Evolutionary conservation across 352 stramenopile genomes (phyloP).

Genomic region (Phytophthora pisi): DNA sequence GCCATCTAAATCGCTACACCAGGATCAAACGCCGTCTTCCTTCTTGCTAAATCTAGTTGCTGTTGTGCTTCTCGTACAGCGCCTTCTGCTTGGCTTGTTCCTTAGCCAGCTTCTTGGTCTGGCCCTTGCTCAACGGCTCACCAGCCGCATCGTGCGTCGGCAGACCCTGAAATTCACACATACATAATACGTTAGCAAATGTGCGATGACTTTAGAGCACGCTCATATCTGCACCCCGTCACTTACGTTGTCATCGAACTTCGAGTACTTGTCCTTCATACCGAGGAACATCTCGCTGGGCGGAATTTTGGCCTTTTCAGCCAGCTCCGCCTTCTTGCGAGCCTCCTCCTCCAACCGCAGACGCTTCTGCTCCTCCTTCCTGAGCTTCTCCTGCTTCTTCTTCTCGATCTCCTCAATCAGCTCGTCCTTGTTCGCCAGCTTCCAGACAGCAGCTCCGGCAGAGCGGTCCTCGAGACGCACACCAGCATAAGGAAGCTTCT

Average conservation of each 20-base stretch:
- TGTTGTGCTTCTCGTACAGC: conserved; percentile 82
- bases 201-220: not conserved
- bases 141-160: conserved; percentile 94
- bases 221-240: not conserved
- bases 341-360: conserved; percentile 73
- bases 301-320: conserved; percentile 90
- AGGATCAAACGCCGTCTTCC: not conserved
- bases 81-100: conserved; percentile 96
- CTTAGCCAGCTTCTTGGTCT: conserved; percentile 98
- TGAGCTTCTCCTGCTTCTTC: conserved; percentile 78
- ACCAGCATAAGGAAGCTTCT: conserved; percentile 87
- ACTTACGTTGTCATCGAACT: conserved; percentile 90
- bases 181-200: conserved; percentile 11
- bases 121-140: conserved; percentile 95
- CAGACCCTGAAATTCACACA: conserved; percentile 72
- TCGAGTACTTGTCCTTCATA: conserved; percentile 89
- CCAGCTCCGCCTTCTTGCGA: conserved; percentile 80
- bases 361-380: conserved; percentile 83
- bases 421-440: conserved; percentile 91
- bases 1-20: not conserved
- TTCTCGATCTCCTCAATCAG: conserved; percentile 81
- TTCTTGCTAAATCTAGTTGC: conserved; percentile 29
- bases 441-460: conserved; percentile 80
- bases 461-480: conserved; percentile 89
- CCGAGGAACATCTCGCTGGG: conserved; percentile 93